phyloP scores from a whole-genome alignment of 2,329 filamentous ascomycete genomes.

The Sporothrix humicola region DNA sequence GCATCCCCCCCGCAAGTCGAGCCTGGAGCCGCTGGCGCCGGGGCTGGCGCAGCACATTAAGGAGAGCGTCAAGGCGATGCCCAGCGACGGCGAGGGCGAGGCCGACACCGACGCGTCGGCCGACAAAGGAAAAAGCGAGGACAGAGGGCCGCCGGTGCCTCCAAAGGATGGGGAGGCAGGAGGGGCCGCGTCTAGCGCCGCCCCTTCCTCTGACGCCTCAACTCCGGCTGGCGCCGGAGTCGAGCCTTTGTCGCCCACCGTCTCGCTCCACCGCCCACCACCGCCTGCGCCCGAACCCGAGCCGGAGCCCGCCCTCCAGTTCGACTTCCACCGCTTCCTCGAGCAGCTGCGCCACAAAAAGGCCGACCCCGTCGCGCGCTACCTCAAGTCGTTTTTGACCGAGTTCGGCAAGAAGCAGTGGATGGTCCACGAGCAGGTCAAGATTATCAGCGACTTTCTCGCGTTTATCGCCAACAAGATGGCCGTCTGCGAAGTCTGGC shows the following conservation, averaged over 20 bases:
- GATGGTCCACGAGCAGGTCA: conserved; percentile 99
- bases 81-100: background rate
- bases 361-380: conserved; percentile 96
- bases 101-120: background rate
- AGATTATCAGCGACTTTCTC: conserved; percentile 96
- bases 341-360: conserved; percentile 96
- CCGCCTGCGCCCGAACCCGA: conserved; percentile 79
- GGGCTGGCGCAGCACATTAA: conserved; percentile 56
- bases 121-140: conserved; percentile 48
- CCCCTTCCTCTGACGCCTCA: conserved; percentile 57
- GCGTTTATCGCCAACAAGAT: conserved; percentile 98
- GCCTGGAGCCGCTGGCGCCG: conserved; percentile 73
- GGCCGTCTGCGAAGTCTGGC: conserved; percentile 96
- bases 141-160: conserved; percentile 62
- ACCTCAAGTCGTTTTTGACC: conserved; percentile 88
- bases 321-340: conserved; percentile 96
- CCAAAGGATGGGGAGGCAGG: conserved; percentile 59
- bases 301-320: conserved; percentile 83
- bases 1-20: conserved; percentile 84
- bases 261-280: conserved; percentile 65
- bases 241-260: conserved; percentile 54
- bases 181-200: too few relatives aligned
- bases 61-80: conserved; percentile 47
- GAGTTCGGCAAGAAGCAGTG: conserved; percentile 98
- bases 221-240: conserved; percentile 62